Percentiles rank a stretch among this genome's conserved stretches.
These are phyloP conservation scores for Plasmodium sp. DNA, from an alignment of 169 alveolate genomes.

Conservation along the genomic window DNA sequence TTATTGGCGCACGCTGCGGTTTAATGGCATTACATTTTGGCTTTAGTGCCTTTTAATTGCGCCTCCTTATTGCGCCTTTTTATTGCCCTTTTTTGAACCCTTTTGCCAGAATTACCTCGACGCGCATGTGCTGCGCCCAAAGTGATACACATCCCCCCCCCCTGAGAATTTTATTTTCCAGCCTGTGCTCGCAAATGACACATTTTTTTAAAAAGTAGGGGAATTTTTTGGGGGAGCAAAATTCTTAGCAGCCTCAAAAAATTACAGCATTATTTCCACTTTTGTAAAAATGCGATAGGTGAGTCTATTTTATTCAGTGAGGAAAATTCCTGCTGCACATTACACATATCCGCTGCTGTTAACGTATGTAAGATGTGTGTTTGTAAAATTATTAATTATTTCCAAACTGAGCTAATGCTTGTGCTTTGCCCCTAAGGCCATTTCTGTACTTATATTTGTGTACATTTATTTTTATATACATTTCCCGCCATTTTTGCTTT, in stretches of 20 bases:
- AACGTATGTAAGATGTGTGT: not conserved
- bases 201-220: not conserved
- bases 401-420: not conserved
- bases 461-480: no score
- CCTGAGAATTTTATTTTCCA: not conserved
- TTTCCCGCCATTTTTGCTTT: not conserved
- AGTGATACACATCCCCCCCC: not conserved
- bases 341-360: not conserved
- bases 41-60: not conserved
- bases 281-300: not conserved
- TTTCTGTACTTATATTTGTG: not conserved
- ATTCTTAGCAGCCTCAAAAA: not conserved
- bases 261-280: not conserved
- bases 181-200: not conserved
- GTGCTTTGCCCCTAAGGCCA: not conserved
- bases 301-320: not conserved
- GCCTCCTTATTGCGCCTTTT: not conserved
- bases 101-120: constrained; percentile 6
- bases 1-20: not conserved
- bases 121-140: not conserved
- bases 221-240: not conserved
- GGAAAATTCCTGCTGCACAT: not conserved
- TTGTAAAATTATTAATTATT: not conserved
- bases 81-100: not conserved
- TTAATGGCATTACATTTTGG: not conserved